Conservation (phyloP, 805 yeast genomes). For the Metschnikowia kunwiensis region DNA sequence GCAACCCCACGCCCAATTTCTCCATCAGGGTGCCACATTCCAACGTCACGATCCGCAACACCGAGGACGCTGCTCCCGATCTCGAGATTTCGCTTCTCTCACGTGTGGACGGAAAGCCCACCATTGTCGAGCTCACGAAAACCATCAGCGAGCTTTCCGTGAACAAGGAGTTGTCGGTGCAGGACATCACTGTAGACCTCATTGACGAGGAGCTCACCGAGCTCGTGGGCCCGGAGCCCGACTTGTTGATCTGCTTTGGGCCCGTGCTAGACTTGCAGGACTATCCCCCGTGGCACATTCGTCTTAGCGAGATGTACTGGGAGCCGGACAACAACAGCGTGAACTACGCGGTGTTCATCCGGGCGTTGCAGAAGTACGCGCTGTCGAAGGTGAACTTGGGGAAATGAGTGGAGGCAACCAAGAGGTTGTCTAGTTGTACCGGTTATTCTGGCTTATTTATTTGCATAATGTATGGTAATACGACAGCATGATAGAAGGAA, state of each 20-base stretch:
- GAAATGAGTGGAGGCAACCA: constrained; percentile 51
- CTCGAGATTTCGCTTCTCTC: constrained; percentile 68
- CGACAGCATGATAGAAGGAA: no score
- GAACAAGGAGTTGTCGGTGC: constrained; percentile 53
- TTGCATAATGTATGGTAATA: no score
- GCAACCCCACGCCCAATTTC: constrained; percentile 64
- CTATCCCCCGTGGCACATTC: constrained; percentile 96
- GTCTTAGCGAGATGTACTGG: constrained; percentile 88
- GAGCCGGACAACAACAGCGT: constrained; percentile 82
- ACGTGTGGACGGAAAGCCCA: constrained; percentile 80
- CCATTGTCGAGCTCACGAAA: constrained; percentile 82
- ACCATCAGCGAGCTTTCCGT: constrained; percentile 77
- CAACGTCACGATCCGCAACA: constrained; percentile 40
- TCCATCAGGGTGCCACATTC: constrained; percentile 66
- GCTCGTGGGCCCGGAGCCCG: constrained; percentile 90
- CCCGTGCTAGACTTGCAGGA: constrained; percentile 90
- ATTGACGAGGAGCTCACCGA: constrained; percentile 72
- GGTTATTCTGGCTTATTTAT: no score
- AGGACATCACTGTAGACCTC: constrained; percentile 70
- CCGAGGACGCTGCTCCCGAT: constrained; percentile 31
- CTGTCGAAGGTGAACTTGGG: constrained; percentile 87
- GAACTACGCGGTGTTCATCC: constrained; percentile 74
- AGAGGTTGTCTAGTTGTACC: no score
- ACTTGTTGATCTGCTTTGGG: constrained; percentile 76
- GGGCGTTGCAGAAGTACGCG: constrained; percentile 73